phyloP scores from a whole-genome alignment of 2,329 filamentous ascomycete genomes.

The Ramularia collo-cygni region DNA sequence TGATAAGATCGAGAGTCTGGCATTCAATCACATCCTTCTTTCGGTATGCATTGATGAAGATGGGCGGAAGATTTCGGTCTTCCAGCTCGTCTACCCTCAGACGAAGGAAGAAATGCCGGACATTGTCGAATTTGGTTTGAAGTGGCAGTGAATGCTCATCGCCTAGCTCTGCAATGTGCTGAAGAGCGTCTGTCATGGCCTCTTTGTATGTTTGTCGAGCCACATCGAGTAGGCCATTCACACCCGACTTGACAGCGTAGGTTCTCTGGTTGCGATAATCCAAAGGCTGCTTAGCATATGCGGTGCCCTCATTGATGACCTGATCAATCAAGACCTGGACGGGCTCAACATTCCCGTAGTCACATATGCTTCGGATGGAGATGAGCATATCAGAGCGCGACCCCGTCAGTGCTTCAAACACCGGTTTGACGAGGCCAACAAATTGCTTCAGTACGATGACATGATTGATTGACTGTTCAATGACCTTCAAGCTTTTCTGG shows the following conservation, averaged over 20 bases:
- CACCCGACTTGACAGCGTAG: slow-evolving; percentile 81
- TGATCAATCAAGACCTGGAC: slow-evolving; percentile 59
- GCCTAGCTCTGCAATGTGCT: slow-evolving; percentile 61
- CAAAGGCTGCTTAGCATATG: slow-evolving; percentile 68
- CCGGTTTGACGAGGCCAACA: slow-evolving; percentile 57
- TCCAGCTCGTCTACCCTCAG: slow-evolving; percentile 59
- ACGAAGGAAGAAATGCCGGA: slow-evolving; percentile 72
- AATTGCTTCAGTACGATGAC: slow-evolving; percentile 83
- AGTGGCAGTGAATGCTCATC: slow-evolving; percentile 52
- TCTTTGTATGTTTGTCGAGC: slow-evolving; percentile 87
- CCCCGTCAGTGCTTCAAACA: slow-evolving; percentile 62
- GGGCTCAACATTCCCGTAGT: slow-evolving; percentile 52
- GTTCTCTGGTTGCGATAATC: slow-evolving; percentile 84
- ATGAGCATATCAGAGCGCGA: slow-evolving; percentile 58
- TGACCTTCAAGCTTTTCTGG: slow-evolving; percentile 57
- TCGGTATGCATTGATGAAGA: slow-evolving; percentile 69
- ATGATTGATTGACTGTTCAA: slow-evolving; percentile 78
- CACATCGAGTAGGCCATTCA: slow-evolving; percentile 81
- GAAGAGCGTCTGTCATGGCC: slow-evolving; percentile 67
- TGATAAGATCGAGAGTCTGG: slow-evolving; percentile 76
- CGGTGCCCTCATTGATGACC: slow-evolving; percentile 74
- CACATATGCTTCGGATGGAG: slow-evolving; percentile 63
- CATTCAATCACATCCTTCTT: slow-evolving; percentile 77
- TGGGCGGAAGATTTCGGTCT: slow-evolving; percentile 51
- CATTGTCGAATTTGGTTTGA: slow-evolving; percentile 67